Base-by-base conservation (phyloP, 345 rosid species). In the Heritiera fomes region DNA sequence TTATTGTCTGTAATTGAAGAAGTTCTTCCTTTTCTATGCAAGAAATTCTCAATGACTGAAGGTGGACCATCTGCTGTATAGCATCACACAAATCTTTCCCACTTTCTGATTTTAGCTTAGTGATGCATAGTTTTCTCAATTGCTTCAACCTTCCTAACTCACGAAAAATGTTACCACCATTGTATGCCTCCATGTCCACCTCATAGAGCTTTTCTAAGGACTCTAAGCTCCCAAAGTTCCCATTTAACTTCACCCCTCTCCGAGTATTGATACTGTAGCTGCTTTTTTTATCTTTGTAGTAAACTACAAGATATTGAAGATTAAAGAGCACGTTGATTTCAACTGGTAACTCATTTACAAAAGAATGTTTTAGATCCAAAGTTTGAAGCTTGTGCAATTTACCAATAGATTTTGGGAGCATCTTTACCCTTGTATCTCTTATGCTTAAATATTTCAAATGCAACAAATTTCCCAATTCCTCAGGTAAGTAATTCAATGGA, bases 401-500 rank as follows among this genome's bases (percentile, higher is more conserved):
- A 23, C 50, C 73, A 17, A 82, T 78, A 23, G 85, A 82, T 3
- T 62, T 69, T 4, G 82, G 85, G 30, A 82, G 75, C 11, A 1
- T n/a, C 30, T 63, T 75, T 32, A 82, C 72, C 17, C 53, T 75
- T 7, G 85, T 82, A 11, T 56, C 46, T 32, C 73, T 82, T 23
- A 82, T 14, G 23, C 82, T 82, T 34, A 78, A 53, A 46, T 78
- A 82, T 20, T 38, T 71, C 38, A 82, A 75, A 52, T 62, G 79
- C 2, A 82, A 50, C 7, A 82, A 34, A 8, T 56, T 74, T 50
- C 69, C 71, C 49, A 82, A 23, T 40, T 61, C 76, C 6, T 52
- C 30, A 10, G 82, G 85, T 40, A 82, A 45, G 7, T 43, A 20
- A 34, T 61, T 43, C 63, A 83, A 8, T 3, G 81, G 79, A 49